Conservation (phyloP, 2,329 filamentous ascomycete species). For the Pseudogymnoascus destructans region DNA sequence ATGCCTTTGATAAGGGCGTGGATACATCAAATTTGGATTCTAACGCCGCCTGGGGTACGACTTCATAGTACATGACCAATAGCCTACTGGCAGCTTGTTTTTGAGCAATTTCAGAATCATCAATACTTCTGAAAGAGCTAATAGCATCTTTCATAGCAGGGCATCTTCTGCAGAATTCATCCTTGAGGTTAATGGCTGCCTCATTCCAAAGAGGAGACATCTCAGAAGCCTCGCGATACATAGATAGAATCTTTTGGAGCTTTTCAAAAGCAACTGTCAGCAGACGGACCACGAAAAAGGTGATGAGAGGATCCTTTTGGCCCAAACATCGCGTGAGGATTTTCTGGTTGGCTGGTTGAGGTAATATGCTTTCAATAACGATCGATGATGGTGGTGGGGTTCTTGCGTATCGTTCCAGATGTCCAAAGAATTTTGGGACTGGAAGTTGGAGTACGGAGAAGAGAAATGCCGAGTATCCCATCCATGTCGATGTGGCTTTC, state of each 20-base stretch:
- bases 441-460: constrained; percentile 68
- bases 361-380: constrained; percentile 75
- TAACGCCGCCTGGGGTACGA: constrained; percentile 65
- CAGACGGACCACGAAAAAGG: constrained; percentile 72
- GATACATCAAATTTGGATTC: constrained; percentile 85
- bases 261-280: constrained; percentile 71
- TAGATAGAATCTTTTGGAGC: constrained; percentile 36
- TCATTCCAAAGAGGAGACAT: constrained; percentile 49
- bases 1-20: constrained; percentile 53
- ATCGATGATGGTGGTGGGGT: constrained; percentile 68
- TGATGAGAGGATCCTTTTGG: constrained; percentile 63
- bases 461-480: constrained; percentile 80
- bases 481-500: constrained; percentile 86
- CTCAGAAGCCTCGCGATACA: constrained; percentile 31
- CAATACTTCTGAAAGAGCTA: constrained; percentile 55
- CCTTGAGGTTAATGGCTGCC: constrained; percentile 51
- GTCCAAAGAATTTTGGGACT: constrained; percentile 60
- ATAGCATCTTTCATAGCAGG: constrained; percentile 75
- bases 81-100: constrained; percentile 68
- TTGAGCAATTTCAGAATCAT: constrained; percentile 57
- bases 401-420: constrained; percentile 44
- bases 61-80: constrained; percentile 72
- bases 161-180: constrained; percentile 64
- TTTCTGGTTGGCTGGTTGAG: constrained; percentile 68
- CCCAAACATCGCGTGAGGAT: constrained; percentile 67